phyloP scores from a whole-genome alignment of 805 yeast genomes.

The Isabelozyma heimii region DNA sequence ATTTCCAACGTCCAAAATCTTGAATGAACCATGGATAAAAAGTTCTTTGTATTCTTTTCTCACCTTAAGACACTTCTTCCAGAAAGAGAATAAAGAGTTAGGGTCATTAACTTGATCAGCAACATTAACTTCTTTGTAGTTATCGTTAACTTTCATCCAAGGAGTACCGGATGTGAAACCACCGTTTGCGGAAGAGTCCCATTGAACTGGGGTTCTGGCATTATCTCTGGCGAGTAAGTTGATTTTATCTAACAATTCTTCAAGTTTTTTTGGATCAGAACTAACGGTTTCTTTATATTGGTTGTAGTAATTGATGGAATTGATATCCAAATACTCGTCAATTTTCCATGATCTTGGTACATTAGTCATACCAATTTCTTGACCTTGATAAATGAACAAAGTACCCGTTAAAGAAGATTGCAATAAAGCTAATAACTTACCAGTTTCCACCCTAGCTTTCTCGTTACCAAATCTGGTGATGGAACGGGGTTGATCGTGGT shows the following conservation, averaged over 20 bases:
- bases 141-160: conserved; percentile 53
- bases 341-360: conserved; percentile 45
- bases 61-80: conserved; percentile 38
- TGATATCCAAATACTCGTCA: conserved; percentile 50
- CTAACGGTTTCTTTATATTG: conserved; percentile 24
- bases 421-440: conserved; percentile 48
- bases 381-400: conserved; percentile 58
- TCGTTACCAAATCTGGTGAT: conserved; percentile 52
- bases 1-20: conserved; percentile 43
- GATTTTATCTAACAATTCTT: conserved; percentile 29
- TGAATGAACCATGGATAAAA: conserved; percentile 46
- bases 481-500: conserved; percentile 58
- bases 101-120: conserved; percentile 44
- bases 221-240: conserved; percentile 48
- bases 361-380: conserved; percentile 57
- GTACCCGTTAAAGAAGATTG: conserved; percentile 52
- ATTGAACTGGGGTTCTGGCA: conserved; percentile 57
- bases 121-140: conserved; percentile 48
- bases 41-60: conserved; percentile 46
- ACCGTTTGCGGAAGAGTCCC: conserved; percentile 43
- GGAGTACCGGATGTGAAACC: conserved; percentile 51
- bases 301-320: conserved; percentile 41
- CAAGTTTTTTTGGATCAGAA: conserved; percentile 20
- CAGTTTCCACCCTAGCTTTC: conserved; percentile 34
- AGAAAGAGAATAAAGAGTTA: conserved; percentile 44